A percentile compares a stretch with the other conserved stretches of the same genome.
Evolutionary conservation across 1,284 basidiomycete species (phyloP).

Genomic region (Cutaneotrichosporon sp.): DNA sequence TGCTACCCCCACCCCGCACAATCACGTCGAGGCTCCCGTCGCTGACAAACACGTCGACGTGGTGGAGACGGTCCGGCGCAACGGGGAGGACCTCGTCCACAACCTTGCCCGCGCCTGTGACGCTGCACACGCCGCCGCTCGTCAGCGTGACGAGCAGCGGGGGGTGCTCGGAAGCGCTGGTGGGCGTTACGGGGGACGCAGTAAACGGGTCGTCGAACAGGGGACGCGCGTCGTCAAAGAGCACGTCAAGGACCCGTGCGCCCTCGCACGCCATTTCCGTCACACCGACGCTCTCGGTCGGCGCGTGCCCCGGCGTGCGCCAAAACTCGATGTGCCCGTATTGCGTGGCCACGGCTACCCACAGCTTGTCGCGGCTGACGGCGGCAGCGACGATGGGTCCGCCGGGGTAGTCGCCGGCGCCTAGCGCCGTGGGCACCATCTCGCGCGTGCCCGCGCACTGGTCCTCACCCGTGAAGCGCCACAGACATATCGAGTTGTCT

Average conservation of each 20-base stretch:
- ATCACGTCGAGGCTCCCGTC: slow-evolving; percentile 4
- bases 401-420: slow-evolving; percentile 9
- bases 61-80: background rate
- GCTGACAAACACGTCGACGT: slow-evolving; percentile 8
- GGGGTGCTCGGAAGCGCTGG: slow-evolving; percentile 1
- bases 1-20: slow-evolving; percentile 1
- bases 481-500: slow-evolving; percentile 54
- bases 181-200: slow-evolving; percentile 3
- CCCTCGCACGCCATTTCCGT: background rate
- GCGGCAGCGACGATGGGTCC: slow-evolving; percentile 22
- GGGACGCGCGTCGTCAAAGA: slow-evolving; percentile 9
- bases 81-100: slow-evolving; percentile 11
- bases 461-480: slow-evolving; percentile 29
- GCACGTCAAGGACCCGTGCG: slow-evolving; percentile 1
- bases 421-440: slow-evolving; percentile 13
- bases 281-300: slow-evolving; percentile 5
- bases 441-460: slow-evolving; percentile 27
- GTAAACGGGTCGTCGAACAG: slow-evolving; percentile 17
- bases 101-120: slow-evolving; percentile 4
- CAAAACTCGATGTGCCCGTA: slow-evolving; percentile 12
- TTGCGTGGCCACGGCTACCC: slow-evolving; percentile 11
- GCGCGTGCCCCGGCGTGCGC: slow-evolving; percentile 12
- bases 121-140: slow-evolving; percentile 12
- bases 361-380: slow-evolving; percentile 13
- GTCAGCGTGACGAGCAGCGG: slow-evolving; percentile 12